Percentiles rank a stretch among this genome's conserved stretches.
These are phyloP conservation scores for Sodiomyces alkalinus DNA, from an alignment of 2,329 filamentous ascomycete species.

Conservation along the genomic window DNA sequence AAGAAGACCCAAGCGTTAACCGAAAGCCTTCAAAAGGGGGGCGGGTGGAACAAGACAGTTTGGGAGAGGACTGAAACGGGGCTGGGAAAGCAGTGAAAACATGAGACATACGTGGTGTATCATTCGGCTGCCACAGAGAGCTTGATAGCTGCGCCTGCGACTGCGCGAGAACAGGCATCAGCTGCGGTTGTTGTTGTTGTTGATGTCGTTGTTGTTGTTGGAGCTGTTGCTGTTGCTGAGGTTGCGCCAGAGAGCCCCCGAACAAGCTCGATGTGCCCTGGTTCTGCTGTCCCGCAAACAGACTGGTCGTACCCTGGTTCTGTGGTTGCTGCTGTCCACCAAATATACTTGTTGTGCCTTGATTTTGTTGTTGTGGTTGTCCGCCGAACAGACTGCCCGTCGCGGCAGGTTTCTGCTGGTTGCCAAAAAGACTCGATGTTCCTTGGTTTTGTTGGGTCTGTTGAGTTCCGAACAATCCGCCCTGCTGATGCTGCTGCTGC, in stretches of 20 bases:
- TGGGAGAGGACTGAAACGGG: background rate
- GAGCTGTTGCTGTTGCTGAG: slow-evolving; percentile 20
- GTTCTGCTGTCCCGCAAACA: too few relatives aligned
- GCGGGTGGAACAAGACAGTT: background rate
- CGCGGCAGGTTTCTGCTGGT: slow-evolving; percentile 14
- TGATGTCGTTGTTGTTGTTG: slow-evolving; percentile 24
- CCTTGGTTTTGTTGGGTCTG: slow-evolving; percentile 13
- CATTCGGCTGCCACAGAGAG: slow-evolving; percentile 38
- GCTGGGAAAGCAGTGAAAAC: background rate
- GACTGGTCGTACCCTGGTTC: too few relatives aligned
- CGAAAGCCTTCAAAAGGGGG: too few relatives aligned
- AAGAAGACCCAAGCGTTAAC: background rate
- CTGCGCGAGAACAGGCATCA: slow-evolving; percentile 26
- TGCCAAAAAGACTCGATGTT: slow-evolving; percentile 24
- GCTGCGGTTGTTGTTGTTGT: slow-evolving; percentile 24
- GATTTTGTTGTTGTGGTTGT: slow-evolving; percentile 18
- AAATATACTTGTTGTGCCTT: slow-evolving; percentile 13
- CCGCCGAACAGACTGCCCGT: background rate
- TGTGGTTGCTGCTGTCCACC: slow-evolving; percentile 2
- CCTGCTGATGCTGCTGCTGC: too few relatives aligned
- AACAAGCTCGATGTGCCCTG: slow-evolving; percentile 16
- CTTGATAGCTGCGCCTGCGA: slow-evolving; percentile 30
- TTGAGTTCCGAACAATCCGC: too few relatives aligned
- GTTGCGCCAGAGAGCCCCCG: slow-evolving; percentile 16
- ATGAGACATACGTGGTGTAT: slow-evolving; percentile 27